A percentile compares a stretch with the other conserved stretches of the same genome.
phyloP scores from a whole-genome alignment of 768 basidiomycete genomes.

The Rhodotorula taiwanensis region DNA sequence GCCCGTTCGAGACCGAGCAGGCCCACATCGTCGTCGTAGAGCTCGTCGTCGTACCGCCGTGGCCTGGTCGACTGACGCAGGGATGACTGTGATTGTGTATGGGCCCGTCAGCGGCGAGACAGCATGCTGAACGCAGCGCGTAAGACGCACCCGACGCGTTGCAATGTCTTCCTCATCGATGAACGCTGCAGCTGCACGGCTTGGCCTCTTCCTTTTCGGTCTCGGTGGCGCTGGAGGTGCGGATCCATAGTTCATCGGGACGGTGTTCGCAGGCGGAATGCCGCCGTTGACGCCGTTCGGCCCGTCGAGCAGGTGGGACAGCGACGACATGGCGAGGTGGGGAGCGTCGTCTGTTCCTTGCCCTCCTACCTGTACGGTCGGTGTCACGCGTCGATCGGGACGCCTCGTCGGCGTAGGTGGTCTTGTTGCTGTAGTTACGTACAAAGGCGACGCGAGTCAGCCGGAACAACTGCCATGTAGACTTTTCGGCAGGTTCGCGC shows the following conservation, averaged over 20 bases:
- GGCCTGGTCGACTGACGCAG: slow-evolving; percentile 23
- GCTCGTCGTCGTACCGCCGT: slow-evolving; percentile 28
- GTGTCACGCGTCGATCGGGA: too few relatives aligned
- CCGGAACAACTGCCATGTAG: too few relatives aligned
- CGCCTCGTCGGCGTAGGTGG: too few relatives aligned
- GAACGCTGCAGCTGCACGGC: slow-evolving; percentile 15
- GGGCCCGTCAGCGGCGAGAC: too few relatives aligned
- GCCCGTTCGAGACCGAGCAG: not conserved
- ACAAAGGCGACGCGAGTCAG: too few relatives aligned
- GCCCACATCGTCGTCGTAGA: slow-evolving; percentile 24
- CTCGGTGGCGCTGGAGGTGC: not conserved
- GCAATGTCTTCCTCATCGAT: slow-evolving; percentile 21
- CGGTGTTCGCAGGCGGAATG: not conserved
- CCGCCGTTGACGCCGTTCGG: not conserved
- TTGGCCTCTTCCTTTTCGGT: slow-evolving; percentile 25
- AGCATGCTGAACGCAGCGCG: too few relatives aligned
- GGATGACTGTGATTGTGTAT: slow-evolving; percentile 2
- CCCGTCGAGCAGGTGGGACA: slow-evolving; percentile 27
- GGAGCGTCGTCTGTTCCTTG: too few relatives aligned
- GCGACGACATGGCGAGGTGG: slow-evolving; percentile 16
- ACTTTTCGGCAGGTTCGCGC: too few relatives aligned
- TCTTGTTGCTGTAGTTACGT: too few relatives aligned
- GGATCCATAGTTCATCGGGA: not conserved
- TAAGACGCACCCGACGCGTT: not conserved
- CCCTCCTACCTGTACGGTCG: too few relatives aligned